These are phyloP conservation scores for Cryoendolithus antarcticus DNA, from an alignment of 2,329 filamentous ascomycete species.

Conservation along the genomic window DNA sequence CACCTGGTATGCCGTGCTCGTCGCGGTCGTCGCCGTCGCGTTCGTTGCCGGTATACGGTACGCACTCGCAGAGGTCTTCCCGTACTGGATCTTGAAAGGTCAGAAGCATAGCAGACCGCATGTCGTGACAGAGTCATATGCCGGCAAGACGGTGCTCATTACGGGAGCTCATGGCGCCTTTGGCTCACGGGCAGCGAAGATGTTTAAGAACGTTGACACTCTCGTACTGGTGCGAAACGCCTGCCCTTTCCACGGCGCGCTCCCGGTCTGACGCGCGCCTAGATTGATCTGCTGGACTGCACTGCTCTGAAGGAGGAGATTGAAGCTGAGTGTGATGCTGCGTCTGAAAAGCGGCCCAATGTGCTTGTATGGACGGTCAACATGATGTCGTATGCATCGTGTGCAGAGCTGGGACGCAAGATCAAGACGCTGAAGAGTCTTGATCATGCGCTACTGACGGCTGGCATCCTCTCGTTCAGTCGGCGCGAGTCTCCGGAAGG, in stretches of 20 bases:
- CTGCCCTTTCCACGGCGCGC: too few species aligned
- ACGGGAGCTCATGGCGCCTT: constrained; percentile 23
- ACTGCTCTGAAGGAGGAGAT: constrained; percentile 4
- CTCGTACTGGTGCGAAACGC: constrained; percentile 3
- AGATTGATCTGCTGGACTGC: constrained; percentile 5
- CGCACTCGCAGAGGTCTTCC: constrained; percentile 7
- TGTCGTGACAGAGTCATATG: background rate
- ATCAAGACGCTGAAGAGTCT: constrained; percentile 2
- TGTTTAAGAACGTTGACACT: constrained; percentile 5
- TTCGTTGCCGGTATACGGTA: too few species aligned
- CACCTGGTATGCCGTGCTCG: too few species aligned
- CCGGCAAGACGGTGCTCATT: constrained; percentile 26
- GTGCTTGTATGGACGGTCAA: constrained; percentile 6
- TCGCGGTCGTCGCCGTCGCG: too few species aligned
- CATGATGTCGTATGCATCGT: constrained; percentile 7
- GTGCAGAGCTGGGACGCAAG: constrained; percentile 4
- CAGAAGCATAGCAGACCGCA: constrained; percentile 4
- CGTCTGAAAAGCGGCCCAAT: background rate
- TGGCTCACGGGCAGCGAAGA: constrained; percentile 6
- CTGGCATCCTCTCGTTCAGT: constrained; percentile 7
- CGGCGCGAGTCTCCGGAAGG: constrained; percentile 7
- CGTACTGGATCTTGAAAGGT: constrained; percentile 3
- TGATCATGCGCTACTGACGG: constrained; percentile 6
- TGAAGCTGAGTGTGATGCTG: constrained; percentile 2
- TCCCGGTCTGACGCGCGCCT: too few species aligned